Evolutionary conservation across 208 protist species (phyloP), one percentile per base, ranked within the genome.

Genomic region (Crithidia acanthocephali): DNA sequence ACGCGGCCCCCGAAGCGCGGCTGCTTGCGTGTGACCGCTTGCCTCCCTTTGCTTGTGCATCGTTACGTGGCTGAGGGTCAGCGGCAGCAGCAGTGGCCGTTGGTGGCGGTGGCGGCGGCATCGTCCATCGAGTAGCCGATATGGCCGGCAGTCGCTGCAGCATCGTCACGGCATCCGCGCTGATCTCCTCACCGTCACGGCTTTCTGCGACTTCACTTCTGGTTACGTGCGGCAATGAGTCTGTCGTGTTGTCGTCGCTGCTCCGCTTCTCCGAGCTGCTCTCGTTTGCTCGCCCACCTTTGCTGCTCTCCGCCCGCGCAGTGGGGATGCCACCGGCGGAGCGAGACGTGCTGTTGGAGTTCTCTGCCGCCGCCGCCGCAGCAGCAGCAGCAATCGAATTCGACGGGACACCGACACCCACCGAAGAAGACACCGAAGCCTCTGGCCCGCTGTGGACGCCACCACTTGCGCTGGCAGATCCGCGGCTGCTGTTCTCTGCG

Each of bases 121-220:
- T 25, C 25, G 25, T 27, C 77, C 67, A 75, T 16, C 55, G 79
- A 11, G 66, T 71, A 0, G 68, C 74, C 27, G 59, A 40, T 61
- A 80, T 65, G 45, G 74, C 68, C 27, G 74, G 70, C 22, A 92
- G 59, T 23, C 60, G 72, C 15, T 74, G 66, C 64, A 92, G 74
- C 44, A 92, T 64, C 25, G 77, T 28, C 28, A 92, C 51, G 11
- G 86, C 83, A 67, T 92, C 81, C 15, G 57, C 67, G 10, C 23
- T 40, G 9, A 23, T 37, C 2, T 57, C 63, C 25, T 44, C 44
- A 18, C 2, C 60, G 16, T 51, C 47, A 23, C 27, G 30, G 9
- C n/a, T 42, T 16, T 37, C 67, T n/a, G 18, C 44, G 4, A n/a
- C 33, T 20, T 27, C 48, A 27, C 16, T 22, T n/a, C n/a, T n/a